Conservation (phyloP, 1,284 basidiomycete species). For the Irpex sp. region DNA sequence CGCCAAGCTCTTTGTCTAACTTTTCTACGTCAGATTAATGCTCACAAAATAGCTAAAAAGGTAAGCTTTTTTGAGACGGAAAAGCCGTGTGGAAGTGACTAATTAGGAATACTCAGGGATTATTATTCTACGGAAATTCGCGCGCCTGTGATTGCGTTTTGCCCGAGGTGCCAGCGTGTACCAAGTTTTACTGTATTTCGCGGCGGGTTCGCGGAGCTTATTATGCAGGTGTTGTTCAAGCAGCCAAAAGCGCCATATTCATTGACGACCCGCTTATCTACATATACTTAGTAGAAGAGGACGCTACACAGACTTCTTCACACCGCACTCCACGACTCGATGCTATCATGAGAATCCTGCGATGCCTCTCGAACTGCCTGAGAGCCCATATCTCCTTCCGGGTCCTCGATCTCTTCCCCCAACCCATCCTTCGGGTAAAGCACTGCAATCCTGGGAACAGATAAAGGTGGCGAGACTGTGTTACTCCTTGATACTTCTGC, state of each 20-base stretch:
- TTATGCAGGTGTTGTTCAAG: neutral
- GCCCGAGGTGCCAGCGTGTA: neutral
- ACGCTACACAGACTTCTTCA: neutral
- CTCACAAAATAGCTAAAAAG: too few relatives aligned
- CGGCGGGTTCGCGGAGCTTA: neutral
- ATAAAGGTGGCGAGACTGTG: neutral
- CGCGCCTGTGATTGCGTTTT: too few relatives aligned
- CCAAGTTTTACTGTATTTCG: neutral
- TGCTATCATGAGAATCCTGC: constrained; percentile 43
- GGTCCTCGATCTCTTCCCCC: constrained; percentile 4
- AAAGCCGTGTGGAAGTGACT: too few relatives aligned
- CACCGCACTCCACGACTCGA: constrained; percentile 45
- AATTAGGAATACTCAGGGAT: too few relatives aligned
- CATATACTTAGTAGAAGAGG: too few relatives aligned
- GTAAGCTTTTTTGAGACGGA: too few relatives aligned
- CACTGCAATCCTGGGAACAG: constrained; percentile 1
- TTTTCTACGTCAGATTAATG: too few relatives aligned
- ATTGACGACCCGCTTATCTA: too few relatives aligned
- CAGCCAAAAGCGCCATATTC: too few relatives aligned
- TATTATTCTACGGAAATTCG: too few relatives aligned
- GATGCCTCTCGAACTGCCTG: constrained; percentile 20
- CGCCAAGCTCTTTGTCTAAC: too few relatives aligned
- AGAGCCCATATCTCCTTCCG: constrained; percentile 11
- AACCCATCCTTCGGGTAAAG: neutral
- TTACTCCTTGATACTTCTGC: neutral